Base-by-base conservation (phyloP, 129 eudicot genomes). In the Mikania micrantha region DNA sequence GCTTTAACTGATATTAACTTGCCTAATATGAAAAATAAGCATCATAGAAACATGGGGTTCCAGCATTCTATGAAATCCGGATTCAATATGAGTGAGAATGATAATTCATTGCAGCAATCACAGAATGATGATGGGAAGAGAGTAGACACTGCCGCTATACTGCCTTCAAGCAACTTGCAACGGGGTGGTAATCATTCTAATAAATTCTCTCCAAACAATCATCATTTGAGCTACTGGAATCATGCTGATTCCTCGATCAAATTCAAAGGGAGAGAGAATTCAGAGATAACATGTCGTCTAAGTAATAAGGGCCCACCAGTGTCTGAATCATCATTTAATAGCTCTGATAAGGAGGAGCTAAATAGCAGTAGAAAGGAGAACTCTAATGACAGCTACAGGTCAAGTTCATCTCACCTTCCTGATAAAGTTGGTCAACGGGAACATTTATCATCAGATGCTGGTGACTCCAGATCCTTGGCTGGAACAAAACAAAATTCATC, bases 331-430 rank as follows among this genome's bases (percentile, higher is more conserved):
- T 81, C 95, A 15, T 56, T 67, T 65, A 78, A 77, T 67, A 77
- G 76, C 52, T 66, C 54, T 13, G 88, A 72, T 29, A 78, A 78
- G 63, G 91, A 77, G 72, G 90, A 67, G 38, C 44, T 66, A 71
- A 75, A 70, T 58, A 38, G 64, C 60, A 71, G 78, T 60, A 69
- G 41, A 76, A 83, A 79, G 76, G 90, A 87, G 78, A 80, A 85
- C 60, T 84, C 85, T 41, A 83, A 67, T 71, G 87, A 84, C 32
- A 80, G 94, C 80, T 70, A 81, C 72, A 79, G 70, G 39, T 77
- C 87, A n/a, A 85, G 83, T 49, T 48, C 78, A 57, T 82, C 83
- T 53, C 81, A 78, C 54, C 82, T 41, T 59, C 56, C 71, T 68
- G 63, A 76, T 45, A 52, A 80, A 48, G 81, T 27, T 56, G 36